Evolutionary conservation across 2,329 filamentous ascomycete species (phyloP).

Genomic region (Aspergillus alliaceus): DNA sequence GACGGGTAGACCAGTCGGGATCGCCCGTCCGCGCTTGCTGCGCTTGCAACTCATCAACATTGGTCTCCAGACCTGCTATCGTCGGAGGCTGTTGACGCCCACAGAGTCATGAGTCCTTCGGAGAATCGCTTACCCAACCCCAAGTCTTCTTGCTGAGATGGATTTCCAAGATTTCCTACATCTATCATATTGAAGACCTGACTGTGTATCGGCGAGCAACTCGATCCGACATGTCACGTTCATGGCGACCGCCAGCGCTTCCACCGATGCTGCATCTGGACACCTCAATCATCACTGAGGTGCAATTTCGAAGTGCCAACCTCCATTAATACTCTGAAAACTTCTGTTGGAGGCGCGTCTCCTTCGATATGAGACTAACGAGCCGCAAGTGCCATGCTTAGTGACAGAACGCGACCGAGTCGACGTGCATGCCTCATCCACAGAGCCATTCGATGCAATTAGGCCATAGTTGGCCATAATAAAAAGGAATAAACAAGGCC

Average conservation of each 20-base stretch:
- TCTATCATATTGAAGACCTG: background rate
- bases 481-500: background rate
- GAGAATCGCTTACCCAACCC: background rate
- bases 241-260: background rate
- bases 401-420: constrained; percentile 3
- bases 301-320: too few relatives aligned
- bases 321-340: background rate
- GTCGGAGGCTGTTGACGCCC: background rate
- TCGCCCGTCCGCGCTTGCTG: constrained; percentile 22
- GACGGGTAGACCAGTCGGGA: constrained; percentile 23
- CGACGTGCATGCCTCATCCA: background rate
- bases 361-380: background rate
- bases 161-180: background rate
- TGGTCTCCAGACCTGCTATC: constrained; percentile 8
- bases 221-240: background rate
- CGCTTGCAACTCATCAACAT: constrained; percentile 21
- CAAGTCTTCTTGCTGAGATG: background rate
- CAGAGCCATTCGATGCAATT: background rate
- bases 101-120: background rate
- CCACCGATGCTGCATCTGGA: background rate
- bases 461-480: too few relatives aligned
- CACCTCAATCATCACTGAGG: background rate
- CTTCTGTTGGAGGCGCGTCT: background rate
- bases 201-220: background rate
- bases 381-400: background rate